phyloP scores from a whole-genome alignment of 805 yeast species.

The Ogataea saltuana region DNA sequence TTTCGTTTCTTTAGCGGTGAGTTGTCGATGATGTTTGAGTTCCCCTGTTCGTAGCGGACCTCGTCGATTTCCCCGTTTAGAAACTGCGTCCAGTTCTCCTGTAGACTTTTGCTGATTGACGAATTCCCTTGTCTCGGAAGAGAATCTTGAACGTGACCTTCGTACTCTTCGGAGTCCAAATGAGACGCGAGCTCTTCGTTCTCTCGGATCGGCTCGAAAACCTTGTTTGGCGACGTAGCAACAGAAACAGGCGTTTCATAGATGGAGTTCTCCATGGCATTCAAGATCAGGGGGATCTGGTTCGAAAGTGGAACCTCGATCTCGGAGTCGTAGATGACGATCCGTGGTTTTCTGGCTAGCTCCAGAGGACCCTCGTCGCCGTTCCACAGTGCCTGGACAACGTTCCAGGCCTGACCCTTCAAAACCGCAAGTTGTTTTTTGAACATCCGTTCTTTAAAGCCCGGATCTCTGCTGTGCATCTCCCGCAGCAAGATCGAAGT shows the following conservation, averaged over 20 bases:
- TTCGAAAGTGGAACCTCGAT: conserved; percentile 56
- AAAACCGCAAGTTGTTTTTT: conserved; percentile 64
- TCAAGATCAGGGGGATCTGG: conserved; percentile 39
- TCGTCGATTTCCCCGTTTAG: conserved; percentile 35
- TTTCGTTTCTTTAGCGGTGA: conserved; percentile 6
- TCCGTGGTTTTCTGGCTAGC: conserved; percentile 56
- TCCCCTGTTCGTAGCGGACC: conserved; percentile 21
- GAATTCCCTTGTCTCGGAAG: background rate
- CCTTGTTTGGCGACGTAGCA: conserved; percentile 2
- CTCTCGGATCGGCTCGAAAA: background rate
- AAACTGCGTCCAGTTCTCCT: conserved; percentile 34
- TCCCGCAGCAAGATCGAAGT: conserved; percentile 47
- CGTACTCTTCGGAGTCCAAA: conserved; percentile 5
- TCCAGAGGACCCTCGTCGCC: conserved; percentile 67
- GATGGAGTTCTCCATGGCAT: conserved; percentile 47
- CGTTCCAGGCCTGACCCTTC: conserved; percentile 78
- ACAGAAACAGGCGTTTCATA: conserved; percentile 8
- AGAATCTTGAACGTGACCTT: background rate
- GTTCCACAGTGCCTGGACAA: conserved; percentile 61
- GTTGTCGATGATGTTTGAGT: conserved; percentile 16
- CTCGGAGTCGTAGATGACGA: conserved; percentile 59
- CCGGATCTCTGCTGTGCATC: conserved; percentile 55
- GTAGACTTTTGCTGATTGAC: conserved; percentile 21
- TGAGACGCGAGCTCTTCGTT: conserved; percentile 1
- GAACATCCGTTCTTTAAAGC: conserved; percentile 69